phyloP scores from a whole-genome alignment of 169 alveolate species.

The Miamiensis avidus region DNA sequence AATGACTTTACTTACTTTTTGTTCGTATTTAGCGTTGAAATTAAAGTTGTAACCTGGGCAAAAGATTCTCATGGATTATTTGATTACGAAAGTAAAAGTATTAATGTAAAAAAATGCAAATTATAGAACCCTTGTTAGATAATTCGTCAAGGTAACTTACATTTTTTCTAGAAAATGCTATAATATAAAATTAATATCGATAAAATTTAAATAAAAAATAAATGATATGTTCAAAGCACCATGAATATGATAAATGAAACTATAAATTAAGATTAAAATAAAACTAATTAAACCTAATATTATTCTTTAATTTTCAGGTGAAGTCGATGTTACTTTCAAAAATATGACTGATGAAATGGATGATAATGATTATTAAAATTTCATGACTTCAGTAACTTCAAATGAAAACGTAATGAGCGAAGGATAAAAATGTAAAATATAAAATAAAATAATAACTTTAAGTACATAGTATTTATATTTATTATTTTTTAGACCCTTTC shows the following conservation, averaged over 20 bases:
- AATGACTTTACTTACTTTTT: too few species aligned
- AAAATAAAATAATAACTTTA: constrained; percentile 7
- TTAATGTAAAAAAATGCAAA: constrained; percentile 53
- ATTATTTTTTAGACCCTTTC: constrained; percentile 6
- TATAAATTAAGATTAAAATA: too few species aligned
- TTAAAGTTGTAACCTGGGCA: constrained; percentile 64
- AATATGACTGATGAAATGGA: too few species aligned
- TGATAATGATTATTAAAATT: too few species aligned
- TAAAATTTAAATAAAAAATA: constrained; percentile 1
- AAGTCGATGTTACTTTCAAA: too few species aligned
- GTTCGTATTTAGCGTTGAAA: constrained; percentile 43
- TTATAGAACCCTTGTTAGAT: constrained; percentile 42
- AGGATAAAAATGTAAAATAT: too few species aligned
- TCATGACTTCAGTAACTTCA: too few species aligned
- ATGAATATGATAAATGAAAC: not conserved
- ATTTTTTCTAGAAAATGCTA: constrained; percentile 11
- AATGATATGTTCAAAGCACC: not conserved
- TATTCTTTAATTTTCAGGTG: too few species aligned
- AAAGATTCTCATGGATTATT: constrained; percentile 76
- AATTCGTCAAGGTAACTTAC: constrained; percentile 33
- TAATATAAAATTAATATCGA: not conserved
- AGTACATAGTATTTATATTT: constrained; percentile 5
- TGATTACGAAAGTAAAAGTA: constrained; percentile 66
- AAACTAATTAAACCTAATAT: too few species aligned
- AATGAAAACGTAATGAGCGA: too few species aligned